Base-by-base conservation (phyloP, 2,329 filamentous ascomycete genomes). In the Pseudocercospora crystallina region DNA sequence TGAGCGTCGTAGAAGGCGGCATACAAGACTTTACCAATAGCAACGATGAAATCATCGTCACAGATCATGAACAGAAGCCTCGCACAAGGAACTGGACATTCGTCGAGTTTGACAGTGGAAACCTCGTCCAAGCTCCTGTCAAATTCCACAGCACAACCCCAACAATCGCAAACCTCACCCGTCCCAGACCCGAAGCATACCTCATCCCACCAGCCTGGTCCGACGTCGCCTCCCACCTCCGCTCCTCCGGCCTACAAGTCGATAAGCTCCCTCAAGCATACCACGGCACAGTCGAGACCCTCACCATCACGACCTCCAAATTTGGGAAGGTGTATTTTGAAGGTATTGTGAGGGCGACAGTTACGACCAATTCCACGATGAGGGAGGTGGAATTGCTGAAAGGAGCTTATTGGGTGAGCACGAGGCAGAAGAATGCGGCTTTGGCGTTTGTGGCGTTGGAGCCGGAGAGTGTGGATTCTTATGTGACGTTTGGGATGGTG, bases 371-470 rank as follows among this genome's bases (percentile, higher is more conserved):
- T 15, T 59, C 61, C 1, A 51, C 61, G 12, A 52, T 47, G 3
- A 62, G 56, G 17, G 57, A 65, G 2, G 55, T 72, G 2, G 51
- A 50, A 8, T 47, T 71, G 29, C 68, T 68, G 0, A 57, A 57
- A 5, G 67, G 69, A 1, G 69, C 66, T 29, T 71, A 68, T 48
- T 62, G 60, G 13, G 60, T 71, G 8, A 64, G 59, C 32, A 65
- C 61, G 17, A 59, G 59, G 48, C 69, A 71, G 60, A 71, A 70
- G 56, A 71, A 71, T 34, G 66, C 68, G 1, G 69, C 62, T 0
- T 30, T 71, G 13, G 68, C 69, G 2, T 69, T 71, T 54, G 65
- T 68, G 17, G 61, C 67, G n/a, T 54, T 71, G 5, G 68, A 71
- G 51, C 69, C 69, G 5, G 69, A 71, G 57, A 66, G 67, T 13